Conservation (phyloP, 1,284 basidiomycete species). For the Cryptococcus sp. region DNA sequence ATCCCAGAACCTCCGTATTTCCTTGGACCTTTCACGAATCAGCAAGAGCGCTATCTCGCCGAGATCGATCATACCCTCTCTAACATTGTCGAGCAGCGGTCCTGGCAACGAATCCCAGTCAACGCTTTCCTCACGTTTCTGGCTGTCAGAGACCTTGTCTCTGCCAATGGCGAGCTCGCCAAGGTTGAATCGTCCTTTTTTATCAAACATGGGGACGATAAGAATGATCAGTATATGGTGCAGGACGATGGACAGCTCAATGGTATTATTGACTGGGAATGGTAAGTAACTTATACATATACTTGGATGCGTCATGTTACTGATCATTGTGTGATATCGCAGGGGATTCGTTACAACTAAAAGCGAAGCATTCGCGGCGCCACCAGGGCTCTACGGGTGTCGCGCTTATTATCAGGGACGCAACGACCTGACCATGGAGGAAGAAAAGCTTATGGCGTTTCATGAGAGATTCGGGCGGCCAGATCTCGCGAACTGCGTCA, state of each 20-base stretch:
- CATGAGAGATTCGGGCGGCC: conserved; percentile 7
- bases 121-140: conserved; percentile 10
- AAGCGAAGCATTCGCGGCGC: conserved; percentile 16
- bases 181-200: conserved; percentile 20
- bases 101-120: not conserved
- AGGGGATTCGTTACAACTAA: conserved; percentile 15
- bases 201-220: conserved; percentile 45
- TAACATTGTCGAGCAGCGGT: not conserved
- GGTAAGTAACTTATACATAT: conserved; percentile 25
- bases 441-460: conserved; percentile 4
- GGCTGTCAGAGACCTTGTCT: conserved; percentile 10
- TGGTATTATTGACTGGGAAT: conserved; percentile 46
- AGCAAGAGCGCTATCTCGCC: conserved; percentile 13
- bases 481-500: conserved; percentile 16
- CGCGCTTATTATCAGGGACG: not conserved
- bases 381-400: conserved; percentile 1
- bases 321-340: no score
- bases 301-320: no score
- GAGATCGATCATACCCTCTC: conserved; percentile 8
- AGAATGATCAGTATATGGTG: conserved; percentile 41
- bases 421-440: conserved; percentile 4
- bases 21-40: conserved; percentile 17
- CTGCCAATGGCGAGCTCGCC: not conserved
- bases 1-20: conserved; percentile 10
- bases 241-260: conserved; percentile 33